Evolutionary conservation across 495 filamentous ascomycete genomes (phyloP), one percentile per base, ranked within the genome.

Genomic region (Podospora fimiseda): DNA sequence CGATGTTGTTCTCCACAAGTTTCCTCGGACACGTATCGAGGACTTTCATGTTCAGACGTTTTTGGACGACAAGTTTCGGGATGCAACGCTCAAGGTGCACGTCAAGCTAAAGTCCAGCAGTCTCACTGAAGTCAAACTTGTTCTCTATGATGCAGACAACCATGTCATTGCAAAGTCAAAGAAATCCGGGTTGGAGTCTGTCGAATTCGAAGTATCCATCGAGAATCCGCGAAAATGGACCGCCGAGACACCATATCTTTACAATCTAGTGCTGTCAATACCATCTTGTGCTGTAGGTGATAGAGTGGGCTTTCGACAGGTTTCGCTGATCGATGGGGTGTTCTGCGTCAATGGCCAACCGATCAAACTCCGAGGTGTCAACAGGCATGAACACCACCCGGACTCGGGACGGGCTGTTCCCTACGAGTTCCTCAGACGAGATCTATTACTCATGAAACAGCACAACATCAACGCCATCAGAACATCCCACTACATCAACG

Each of bases 381-480:
- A 87, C 58, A 74, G 81, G 2, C 84, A 87, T 55, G 84, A 88
- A 50, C 82, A 86, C 55, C 79, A 86, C 56, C 77, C 80, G 0
- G 64, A 69, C 27, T 74, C 70, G 0, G 84, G 84, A 13, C 77
- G 84, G 23, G 73, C 83, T 0, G 82, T 87, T 9, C 80, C 83
- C 0, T 68, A 74, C 33, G 69, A 70, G 1, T 78, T 75, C 55
- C 66, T 87, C 19, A 61, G 67, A 16, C 62, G 70, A n/a, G 84
- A 87, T 52, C 70, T 87, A 18, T 53, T 82, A 24, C 59, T 77
- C 11, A 87, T 87, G 84, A 87, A 85, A 61, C 64, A 63, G 13
- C 80, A 86, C 63, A 85, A 86, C 47, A 74, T 87, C 63, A 87
- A 87, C 54, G 80, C 83, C 4, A 70, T 87, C 23, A 74, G 84